phyloP scores from a whole-genome alignment of 371 early-diverging fungal species.

The Mortierella sp. region DNA sequence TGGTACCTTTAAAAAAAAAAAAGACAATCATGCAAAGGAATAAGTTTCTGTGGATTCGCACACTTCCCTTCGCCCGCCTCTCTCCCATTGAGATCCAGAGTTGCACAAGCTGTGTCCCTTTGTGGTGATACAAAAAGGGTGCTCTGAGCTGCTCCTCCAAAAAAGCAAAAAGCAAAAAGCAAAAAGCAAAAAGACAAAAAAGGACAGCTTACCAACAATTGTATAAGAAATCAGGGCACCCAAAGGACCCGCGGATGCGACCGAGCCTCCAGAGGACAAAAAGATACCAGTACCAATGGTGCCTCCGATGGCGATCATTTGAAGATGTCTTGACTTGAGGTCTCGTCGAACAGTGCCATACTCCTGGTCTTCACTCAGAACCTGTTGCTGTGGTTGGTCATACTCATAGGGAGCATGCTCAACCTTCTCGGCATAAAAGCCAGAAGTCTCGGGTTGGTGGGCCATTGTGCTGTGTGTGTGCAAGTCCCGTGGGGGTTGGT shows the following conservation, averaged over 20 bases:
- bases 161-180: too few relatives aligned
- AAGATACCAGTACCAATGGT: slow-evolving; percentile 83
- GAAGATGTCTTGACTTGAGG: slow-evolving; percentile 47
- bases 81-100: too few relatives aligned
- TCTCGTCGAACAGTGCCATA: slow-evolving; percentile 44
- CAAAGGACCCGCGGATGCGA: slow-evolving; percentile 83
- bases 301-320: slow-evolving; percentile 49
- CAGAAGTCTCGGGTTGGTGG: slow-evolving; percentile 1
- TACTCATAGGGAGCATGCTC: slow-evolving; percentile 9
- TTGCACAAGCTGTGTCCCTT: background rate
- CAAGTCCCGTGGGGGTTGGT: background rate
- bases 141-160: too few relatives aligned
- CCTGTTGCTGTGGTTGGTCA: background rate
- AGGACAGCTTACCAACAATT: slow-evolving; percentile 65
- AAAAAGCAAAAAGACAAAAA: background rate
- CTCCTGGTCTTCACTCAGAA: slow-evolving; percentile 20
- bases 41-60: too few relatives aligned
- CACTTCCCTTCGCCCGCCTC: too few relatives aligned
- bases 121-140: too few relatives aligned
- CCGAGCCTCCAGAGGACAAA: slow-evolving; percentile 81
- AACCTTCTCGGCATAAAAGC: slow-evolving; percentile 5
- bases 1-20: slow-evolving; percentile 34
- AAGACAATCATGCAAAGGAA: too few relatives aligned
- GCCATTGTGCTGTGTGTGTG: background rate
- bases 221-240: slow-evolving; percentile 82